phyloP scores from a whole-genome alignment of 768 basidiomycete species.

The Exidia glandulosa region DNA sequence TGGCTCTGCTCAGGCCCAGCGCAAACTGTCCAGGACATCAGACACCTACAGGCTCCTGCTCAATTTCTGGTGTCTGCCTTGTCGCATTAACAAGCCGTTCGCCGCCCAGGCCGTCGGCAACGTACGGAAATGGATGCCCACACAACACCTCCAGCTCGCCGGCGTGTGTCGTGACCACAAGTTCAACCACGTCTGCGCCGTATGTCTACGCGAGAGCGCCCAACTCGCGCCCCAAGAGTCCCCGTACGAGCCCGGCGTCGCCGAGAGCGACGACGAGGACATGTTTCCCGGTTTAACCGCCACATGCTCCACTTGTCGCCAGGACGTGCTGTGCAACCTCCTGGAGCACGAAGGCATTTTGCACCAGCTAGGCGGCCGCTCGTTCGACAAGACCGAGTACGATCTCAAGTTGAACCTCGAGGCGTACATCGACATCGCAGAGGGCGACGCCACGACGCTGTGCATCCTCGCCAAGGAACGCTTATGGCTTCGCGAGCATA shows the following conservation, averaged over 20 bases:
- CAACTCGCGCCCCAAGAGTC: constrained; percentile 23
- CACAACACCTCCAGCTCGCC: constrained; percentile 35
- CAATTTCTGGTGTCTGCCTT: constrained; percentile 40
- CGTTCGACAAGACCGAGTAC: constrained; percentile 35
- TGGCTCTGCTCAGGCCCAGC: background rate
- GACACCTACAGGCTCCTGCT: background rate
- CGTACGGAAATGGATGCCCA: constrained; percentile 35
- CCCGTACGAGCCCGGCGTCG: constrained; percentile 21
- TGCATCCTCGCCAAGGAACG: constrained; percentile 55
- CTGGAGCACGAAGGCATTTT: background rate
- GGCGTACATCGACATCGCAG: constrained; percentile 62
- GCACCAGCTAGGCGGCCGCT: constrained; percentile 4
- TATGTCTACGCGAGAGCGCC: constrained; percentile 51
- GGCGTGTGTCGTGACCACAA: constrained; percentile 55
- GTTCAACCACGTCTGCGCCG: constrained; percentile 45
- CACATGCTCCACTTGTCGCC: constrained; percentile 57
- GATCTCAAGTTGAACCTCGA: constrained; percentile 58
- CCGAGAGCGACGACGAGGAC: constrained; percentile 63
- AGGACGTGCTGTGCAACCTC: constrained; percentile 48
- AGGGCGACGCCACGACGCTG: constrained; percentile 55
- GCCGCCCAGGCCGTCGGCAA: constrained; percentile 36
- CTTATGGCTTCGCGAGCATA: constrained; percentile 54
- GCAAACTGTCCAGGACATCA: background rate
- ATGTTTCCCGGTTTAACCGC: constrained; percentile 53
- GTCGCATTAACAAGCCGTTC: constrained; percentile 52